A percentile compares a stretch with the other conserved stretches of the same genome.
Evolutionary conservation across 1,284 basidiomycete species (phyloP).

Genomic region (Rhodotorula sp.): DNA sequence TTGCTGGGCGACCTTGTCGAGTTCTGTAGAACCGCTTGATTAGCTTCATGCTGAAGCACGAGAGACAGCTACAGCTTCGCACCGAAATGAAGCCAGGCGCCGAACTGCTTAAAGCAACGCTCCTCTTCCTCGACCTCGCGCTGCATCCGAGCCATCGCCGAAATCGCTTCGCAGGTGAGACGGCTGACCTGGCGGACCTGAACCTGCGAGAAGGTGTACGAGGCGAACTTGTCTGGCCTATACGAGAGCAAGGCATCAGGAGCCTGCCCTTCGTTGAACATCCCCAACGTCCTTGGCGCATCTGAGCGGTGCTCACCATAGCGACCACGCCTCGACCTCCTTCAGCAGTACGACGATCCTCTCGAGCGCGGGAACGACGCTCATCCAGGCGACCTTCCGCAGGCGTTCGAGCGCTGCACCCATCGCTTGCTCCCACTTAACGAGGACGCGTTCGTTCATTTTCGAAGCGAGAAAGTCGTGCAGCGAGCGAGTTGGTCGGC

Average conservation of each 20-base stretch:
- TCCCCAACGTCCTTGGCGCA: no score
- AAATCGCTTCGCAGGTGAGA: conserved; percentile 10
- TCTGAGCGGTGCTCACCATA: conserved; percentile 6
- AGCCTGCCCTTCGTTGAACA: no score
- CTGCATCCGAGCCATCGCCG: conserved; percentile 1
- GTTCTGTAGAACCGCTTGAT: conserved; percentile 4
- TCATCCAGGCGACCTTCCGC: conserved; percentile 11
- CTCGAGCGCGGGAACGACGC: conserved; percentile 22
- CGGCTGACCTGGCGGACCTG: background rate
- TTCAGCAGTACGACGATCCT: conserved; percentile 13
- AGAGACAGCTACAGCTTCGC: background rate
- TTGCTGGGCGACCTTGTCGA: conserved; percentile 35
- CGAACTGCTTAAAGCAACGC: conserved; percentile 32
- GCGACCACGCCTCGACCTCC: conserved; percentile 23
- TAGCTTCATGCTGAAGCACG: background rate
- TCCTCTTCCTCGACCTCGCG: conserved; percentile 30
- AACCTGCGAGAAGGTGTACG: background rate
- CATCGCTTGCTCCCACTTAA: conserved; percentile 36
- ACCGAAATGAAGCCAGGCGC: conserved; percentile 31
- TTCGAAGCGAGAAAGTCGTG: conserved; percentile 36
- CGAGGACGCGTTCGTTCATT: conserved; percentile 36
- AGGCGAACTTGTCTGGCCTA: conserved; percentile 23
- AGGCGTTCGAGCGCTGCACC: conserved; percentile 14
- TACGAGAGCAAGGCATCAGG: no score
- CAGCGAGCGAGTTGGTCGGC: conserved; percentile 21